Base-by-base conservation (phyloP, 495 filamentous ascomycete species). In the Chaetomidium leptoderma region DNA sequence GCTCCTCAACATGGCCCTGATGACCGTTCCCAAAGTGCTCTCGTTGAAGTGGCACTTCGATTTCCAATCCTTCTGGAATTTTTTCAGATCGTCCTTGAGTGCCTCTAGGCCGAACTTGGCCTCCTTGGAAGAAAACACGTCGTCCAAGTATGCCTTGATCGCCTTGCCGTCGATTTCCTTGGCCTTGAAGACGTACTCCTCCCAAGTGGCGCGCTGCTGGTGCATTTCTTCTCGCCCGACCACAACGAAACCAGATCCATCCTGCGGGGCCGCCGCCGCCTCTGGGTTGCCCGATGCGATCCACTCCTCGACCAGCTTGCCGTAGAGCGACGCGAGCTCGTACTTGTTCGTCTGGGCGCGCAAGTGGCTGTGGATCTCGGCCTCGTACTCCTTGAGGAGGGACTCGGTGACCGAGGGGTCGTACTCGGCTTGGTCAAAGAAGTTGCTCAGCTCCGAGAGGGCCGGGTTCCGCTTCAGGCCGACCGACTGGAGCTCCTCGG, bases 271-370 rank as follows among this genome's bases (percentile, higher is more conserved):
- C 0, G 53, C 27, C 2, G 43, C 53, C 21, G 46, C 54, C 7
- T 61, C 49, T 6, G 60, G 21, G 40, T 50, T 63, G 42, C 70
- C 45, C 2, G 52, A 32, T 26, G 64, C 60, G 43, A 86, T 67
- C 84, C 85, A 87, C 61, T 89, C 83, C 0, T 75, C 82, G 11
- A 87, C 77, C 53, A 89, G 64, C 24, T 72, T 67, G 45, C 79
- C 83, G 64, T 86, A 87, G 27, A 88, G 74, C n/a, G 74, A 69
- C 4, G 81, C 83, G 55, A 85, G 83, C 27, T 82, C 71, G 53
- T 82, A 78, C 58, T 79, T 81, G 51, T 77, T 69, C 37, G 78
- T 76, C 60, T 84, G 73, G 8, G 75, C 61, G 33, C 64, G 33
- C 11, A 75, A 53, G 53, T 61, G 24, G 62, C 67, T 23, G 74